Evolutionary conservation across 2,329 filamentous ascomycete genomes (phyloP).

Genomic region (Simplicillium sp.): DNA sequence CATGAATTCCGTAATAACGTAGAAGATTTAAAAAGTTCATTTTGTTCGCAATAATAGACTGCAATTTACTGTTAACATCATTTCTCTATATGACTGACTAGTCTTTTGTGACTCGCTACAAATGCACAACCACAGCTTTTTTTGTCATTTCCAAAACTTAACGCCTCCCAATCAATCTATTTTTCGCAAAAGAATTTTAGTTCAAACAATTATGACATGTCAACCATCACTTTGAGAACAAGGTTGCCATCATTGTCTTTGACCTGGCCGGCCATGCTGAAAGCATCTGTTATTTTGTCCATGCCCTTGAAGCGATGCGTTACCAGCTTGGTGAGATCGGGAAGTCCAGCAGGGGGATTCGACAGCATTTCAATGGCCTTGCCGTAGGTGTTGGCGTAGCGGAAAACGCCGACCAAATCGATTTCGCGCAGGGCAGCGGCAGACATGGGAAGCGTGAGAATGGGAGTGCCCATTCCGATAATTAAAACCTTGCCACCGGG

Average conservation of each 20-base stretch:
- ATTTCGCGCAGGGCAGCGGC: slow-evolving; percentile 61
- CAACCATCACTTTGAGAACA: slow-evolving; percentile 65
- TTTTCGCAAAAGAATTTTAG: background rate
- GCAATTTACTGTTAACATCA: background rate
- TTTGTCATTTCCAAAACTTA: background rate
- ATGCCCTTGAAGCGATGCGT: slow-evolving; percentile 63
- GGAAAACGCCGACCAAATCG: slow-evolving; percentile 61
- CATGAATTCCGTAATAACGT: slow-evolving; percentile 9
- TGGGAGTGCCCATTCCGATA: slow-evolving; percentile 63
- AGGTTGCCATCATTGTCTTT: slow-evolving; percentile 60
- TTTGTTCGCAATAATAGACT: background rate
- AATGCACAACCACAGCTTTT: background rate
- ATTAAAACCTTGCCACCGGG: slow-evolving; percentile 62
- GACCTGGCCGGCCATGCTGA: slow-evolving; percentile 62
- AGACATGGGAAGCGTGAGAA: slow-evolving; percentile 60
- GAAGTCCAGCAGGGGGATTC: slow-evolving; percentile 40
- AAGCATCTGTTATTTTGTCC: slow-evolving; percentile 53
- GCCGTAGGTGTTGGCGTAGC: slow-evolving; percentile 68
- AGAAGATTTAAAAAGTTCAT: too few relatives aligned
- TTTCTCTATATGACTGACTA: background rate
- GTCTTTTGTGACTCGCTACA: background rate
- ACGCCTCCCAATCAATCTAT: background rate
- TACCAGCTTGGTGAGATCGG: slow-evolving; percentile 57
- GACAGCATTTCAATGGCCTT: slow-evolving; percentile 40
- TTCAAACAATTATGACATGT: slow-evolving; percentile 21